Base-by-base conservation (phyloP, 2,329 filamentous ascomycete genomes). In the Aureobasidium musti region DNA sequence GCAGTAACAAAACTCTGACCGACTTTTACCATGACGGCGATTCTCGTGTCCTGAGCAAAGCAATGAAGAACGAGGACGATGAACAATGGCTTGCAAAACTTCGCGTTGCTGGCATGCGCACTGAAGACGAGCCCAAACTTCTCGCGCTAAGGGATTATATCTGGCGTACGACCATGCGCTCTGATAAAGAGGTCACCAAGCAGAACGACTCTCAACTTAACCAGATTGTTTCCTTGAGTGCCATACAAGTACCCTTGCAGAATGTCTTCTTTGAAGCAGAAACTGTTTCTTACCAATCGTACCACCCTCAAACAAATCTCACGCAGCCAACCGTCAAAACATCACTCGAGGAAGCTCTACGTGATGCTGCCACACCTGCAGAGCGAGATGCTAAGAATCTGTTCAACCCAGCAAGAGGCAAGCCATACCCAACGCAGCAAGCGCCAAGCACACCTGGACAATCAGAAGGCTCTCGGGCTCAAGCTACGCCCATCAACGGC, bases 261-360 rank as follows among this genome's bases (percentile, higher is more conserved):
- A 98, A 91, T 0, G 89, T 99, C 1, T 90, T 98, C 74, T 98
- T 98, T 73, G 92, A 97, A 71, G 92, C 93, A 65, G 86, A 87
- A 45, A 83, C 83, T 47, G 81, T 86, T 10, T 78, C 87, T 11
- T 79, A 81, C 49, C 77, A 80, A 67, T 68, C 75, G 63, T 70
- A 52, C 14, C 35, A 11, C 14, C 41, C 66, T 28, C 54, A 52
- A 11, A 3, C 41, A 5, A 23, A 64, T 35, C 17, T 13, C 7
- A 26, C 39, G 8, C 47, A 67, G n/a, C 56, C 53, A 21, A 35
- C 37, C 35, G 47, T 37, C 11, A 68, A 49, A 69, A 73, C 23
- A 70, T 96, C 92, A 0, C 95, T 98, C 70, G 87, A 91, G 3
- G 94, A 98, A 77, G 95, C 95, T 6, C 82, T 98, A 19, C 82